Evolutionary conservation across 202 grass and related monocot species (phyloP).

Genomic region (Carex arenaria): DNA sequence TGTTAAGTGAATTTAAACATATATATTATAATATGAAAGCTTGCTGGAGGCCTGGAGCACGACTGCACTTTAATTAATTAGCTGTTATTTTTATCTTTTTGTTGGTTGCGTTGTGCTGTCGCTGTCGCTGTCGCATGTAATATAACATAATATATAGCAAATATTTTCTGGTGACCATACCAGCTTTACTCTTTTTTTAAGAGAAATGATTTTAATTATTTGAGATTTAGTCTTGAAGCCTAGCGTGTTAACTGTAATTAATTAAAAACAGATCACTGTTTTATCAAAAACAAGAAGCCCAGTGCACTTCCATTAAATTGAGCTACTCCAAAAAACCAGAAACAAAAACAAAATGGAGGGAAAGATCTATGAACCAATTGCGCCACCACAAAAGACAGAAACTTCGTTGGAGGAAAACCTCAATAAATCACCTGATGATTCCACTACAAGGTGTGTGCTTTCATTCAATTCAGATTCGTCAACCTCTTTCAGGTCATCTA

Average conservation of each 20-base stretch:
- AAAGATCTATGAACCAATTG: background rate
- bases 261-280: background rate
- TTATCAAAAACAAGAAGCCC: background rate
- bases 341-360: constrained; percentile 2
- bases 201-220: too few species aligned
- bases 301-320: background rate
- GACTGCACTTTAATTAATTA: too few species aligned
- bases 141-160: too few species aligned
- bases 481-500: background rate
- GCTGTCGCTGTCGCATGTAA: too few species aligned
- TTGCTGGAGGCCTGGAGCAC: too few species aligned
- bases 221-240: background rate
- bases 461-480: background rate
- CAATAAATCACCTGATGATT: background rate
- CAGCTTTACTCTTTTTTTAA: too few species aligned
- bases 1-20: too few species aligned
- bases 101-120: too few species aligned
- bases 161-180: too few species aligned
- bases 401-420: background rate
- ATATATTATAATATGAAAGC: too few species aligned
- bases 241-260: background rate
- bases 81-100: too few species aligned
- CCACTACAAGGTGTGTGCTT: background rate
- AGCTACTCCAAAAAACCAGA: background rate
- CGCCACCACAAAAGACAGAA: background rate